Evolutionary conservation across 305 asterid species (phyloP).

Genomic region (Stenogyne calaminthoides): DNA sequence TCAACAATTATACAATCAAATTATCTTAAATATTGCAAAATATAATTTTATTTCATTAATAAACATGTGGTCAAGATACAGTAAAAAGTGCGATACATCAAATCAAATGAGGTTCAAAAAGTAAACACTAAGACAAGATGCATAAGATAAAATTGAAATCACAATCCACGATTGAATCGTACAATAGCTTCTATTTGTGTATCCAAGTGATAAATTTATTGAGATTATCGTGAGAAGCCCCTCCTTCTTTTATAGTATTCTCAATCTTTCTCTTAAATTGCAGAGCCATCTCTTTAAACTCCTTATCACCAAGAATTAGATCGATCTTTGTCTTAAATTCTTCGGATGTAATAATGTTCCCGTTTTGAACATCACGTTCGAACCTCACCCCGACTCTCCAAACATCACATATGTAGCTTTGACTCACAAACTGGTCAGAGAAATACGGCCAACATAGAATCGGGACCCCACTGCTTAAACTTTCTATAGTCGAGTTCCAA

Average conservation of each 20-base stretch:
- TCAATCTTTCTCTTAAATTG: constrained; percentile 20
- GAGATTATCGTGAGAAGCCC: constrained; percentile 36
- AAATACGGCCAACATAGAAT: constrained; percentile 47
- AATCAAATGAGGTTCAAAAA: too few species aligned
- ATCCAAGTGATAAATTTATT: constrained; percentile 34
- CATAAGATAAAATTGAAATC: not conserved
- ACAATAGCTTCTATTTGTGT: not conserved
- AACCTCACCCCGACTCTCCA: constrained; percentile 41
- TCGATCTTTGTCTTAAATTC: constrained; percentile 46
- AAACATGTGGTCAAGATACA: too few species aligned
- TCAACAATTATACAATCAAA: too few species aligned
- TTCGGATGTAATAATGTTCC: constrained; percentile 23
- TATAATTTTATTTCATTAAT: too few species aligned
- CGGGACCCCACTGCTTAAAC: constrained; percentile 42
- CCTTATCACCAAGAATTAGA: constrained; percentile 22
- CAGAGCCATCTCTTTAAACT: constrained; percentile 34
- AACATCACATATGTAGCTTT: constrained; percentile 44
- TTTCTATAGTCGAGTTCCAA: constrained; percentile 49
- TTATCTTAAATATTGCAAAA: too few species aligned
- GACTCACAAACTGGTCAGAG: constrained; percentile 42
- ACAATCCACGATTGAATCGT: too few species aligned
- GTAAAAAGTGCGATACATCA: too few species aligned
- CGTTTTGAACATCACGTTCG: constrained; percentile 11
- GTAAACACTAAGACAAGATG: not conserved
- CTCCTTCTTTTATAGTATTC: constrained; percentile 31